Evolutionary conservation across 202 grass and related monocot species (phyloP).

Genomic region (Bolboschoenoplectus hybrid): DNA sequence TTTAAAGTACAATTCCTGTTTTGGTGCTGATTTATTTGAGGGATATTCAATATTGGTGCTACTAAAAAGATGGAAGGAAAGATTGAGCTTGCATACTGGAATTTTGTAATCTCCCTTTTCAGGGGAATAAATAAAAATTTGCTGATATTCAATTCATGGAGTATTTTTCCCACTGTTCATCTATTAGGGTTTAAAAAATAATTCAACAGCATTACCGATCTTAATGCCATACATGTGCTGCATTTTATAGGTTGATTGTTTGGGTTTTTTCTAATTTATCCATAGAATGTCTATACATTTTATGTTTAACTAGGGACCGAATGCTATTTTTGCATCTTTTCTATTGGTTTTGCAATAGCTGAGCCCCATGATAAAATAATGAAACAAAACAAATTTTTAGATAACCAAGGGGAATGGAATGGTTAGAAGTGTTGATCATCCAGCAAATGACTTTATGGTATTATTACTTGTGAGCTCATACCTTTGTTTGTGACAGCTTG

Average conservation of each 20-base stretch:
- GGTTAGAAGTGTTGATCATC: background rate
- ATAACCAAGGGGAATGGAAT: background rate
- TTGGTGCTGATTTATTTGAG: background rate
- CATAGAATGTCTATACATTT: background rate
- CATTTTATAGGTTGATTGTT: background rate
- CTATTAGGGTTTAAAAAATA: background rate
- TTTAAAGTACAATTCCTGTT: background rate
- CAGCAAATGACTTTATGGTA: background rate
- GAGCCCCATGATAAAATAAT: background rate
- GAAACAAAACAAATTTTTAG: background rate
- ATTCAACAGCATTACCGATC: background rate
- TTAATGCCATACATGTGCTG: background rate
- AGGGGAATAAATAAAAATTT: background rate
- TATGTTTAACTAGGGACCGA: background rate
- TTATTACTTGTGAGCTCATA: background rate
- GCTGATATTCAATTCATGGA: background rate
- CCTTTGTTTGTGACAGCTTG: slow-evolving; percentile 58
- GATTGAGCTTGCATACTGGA: background rate
- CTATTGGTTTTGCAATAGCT: slow-evolving; percentile 1
- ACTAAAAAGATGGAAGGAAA: background rate
- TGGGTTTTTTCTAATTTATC: background rate
- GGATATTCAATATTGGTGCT: background rate
- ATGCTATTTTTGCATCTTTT: background rate
- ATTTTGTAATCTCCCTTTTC: background rate
- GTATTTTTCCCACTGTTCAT: background rate